Evolutionary conservation across 2,329 filamentous ascomycete species (phyloP).

Genomic region (Cladorrhinum sp.): DNA sequence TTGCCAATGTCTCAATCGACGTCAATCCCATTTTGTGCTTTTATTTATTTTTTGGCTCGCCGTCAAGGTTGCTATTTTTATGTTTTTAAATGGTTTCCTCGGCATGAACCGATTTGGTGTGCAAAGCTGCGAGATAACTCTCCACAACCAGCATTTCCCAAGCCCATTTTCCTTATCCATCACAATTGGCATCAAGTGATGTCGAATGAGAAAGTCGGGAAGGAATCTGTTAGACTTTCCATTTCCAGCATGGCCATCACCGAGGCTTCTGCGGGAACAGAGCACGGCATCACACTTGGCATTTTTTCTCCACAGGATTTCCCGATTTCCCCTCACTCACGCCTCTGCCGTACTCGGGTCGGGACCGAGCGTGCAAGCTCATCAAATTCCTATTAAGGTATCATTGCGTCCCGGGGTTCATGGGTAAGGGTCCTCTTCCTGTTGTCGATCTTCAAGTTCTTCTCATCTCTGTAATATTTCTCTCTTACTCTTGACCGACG

Average conservation of each 20-base stretch:
- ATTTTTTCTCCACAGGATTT: background rate
- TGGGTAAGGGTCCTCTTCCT: background rate
- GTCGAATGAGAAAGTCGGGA: background rate
- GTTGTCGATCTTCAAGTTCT: background rate
- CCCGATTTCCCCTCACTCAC: background rate
- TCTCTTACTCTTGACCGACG: background rate
- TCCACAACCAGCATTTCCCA: background rate
- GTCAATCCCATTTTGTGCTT: slow-evolving; percentile 18
- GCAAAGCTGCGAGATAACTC: slow-evolving; percentile 1
- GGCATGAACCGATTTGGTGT: background rate
- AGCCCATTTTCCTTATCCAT: background rate
- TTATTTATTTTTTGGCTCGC: no score
- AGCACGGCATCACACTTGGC: background rate
- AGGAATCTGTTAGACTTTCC: background rate
- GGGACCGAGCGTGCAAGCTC: background rate
- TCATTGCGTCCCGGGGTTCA: background rate
- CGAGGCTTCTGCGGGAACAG: background rate
- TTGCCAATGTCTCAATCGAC: no score
- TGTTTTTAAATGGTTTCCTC: background rate
- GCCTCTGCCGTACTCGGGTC: background rate
- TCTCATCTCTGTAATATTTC: background rate
- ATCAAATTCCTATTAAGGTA: background rate
- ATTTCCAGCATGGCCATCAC: background rate
- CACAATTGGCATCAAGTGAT: background rate
- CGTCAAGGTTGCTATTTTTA: slow-evolving; percentile 18